phyloP scores from a whole-genome alignment of 495 filamentous ascomycete species.

The Talaromyces ruber region DNA sequence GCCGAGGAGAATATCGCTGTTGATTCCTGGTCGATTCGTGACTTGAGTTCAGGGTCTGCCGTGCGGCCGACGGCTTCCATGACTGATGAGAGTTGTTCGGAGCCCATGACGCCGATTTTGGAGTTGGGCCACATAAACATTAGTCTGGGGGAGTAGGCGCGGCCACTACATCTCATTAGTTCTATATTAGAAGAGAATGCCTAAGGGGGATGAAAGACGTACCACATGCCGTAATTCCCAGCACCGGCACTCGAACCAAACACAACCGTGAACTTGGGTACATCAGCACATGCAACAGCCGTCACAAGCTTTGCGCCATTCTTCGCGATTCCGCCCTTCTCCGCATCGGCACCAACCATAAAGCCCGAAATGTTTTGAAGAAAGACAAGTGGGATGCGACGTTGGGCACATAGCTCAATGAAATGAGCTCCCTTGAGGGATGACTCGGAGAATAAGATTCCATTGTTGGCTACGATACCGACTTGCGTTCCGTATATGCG shows the following conservation, averaged over 20 bases:
- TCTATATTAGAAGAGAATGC: not conserved
- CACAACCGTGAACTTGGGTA: slow-evolving; percentile 95
- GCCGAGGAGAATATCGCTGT: slow-evolving; percentile 82
- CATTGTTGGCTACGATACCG: slow-evolving; percentile 94
- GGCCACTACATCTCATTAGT: slow-evolving; percentile 47
- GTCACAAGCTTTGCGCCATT: slow-evolving; percentile 97
- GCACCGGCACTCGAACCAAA: slow-evolving; percentile 74
- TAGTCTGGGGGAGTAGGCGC: slow-evolving; percentile 83
- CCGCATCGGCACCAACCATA: slow-evolving; percentile 93
- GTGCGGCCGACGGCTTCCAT: slow-evolving; percentile 91
- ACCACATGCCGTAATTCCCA: slow-evolving; percentile 79
- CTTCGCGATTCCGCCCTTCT: slow-evolving; percentile 93
- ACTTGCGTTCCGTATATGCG: slow-evolving; percentile 84
- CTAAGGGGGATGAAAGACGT: slow-evolving; percentile 16
- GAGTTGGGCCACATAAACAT: slow-evolving; percentile 98
- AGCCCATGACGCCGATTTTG: slow-evolving; percentile 91
- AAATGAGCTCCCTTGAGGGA: slow-evolving; percentile 95
- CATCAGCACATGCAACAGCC: slow-evolving; percentile 88
- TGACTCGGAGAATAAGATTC: slow-evolving; percentile 89
- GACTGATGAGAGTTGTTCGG: slow-evolving; percentile 82
- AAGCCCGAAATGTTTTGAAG: slow-evolving; percentile 96
- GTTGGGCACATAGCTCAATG: slow-evolving; percentile 92
- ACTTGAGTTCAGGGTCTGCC: slow-evolving; percentile 72
- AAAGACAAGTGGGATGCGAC: slow-evolving; percentile 83
- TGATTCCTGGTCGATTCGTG: slow-evolving; percentile 83